Evolutionary conservation across 2,329 filamentous ascomycete genomes (phyloP), one percentile per base, ranked within the genome.

Genomic region (Basipetospora chlamydospora): DNA sequence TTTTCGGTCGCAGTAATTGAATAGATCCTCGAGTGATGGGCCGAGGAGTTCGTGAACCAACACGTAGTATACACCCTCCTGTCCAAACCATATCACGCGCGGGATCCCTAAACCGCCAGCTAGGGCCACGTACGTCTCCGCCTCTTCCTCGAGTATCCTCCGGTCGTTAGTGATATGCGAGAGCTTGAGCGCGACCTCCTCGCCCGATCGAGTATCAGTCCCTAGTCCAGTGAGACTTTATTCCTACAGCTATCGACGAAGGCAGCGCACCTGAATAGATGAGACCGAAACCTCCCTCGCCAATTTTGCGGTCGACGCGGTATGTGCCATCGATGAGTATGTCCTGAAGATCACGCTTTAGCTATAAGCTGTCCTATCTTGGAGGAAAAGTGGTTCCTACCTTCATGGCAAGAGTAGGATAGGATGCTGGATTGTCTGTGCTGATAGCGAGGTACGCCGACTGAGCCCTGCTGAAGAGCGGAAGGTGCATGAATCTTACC

Each of bases 1-100:
- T 3, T 21, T 12, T 6, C 37, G 30, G 31, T 30, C 35, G 39
- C 45, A 49, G 31, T 40, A 44, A 26, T 43, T 41, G 38, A 47
- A 80, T 16, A 82, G 63, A 50, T 80, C 77, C 57, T 81, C 75
- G 52, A 82, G 64, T 44, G 70, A 77, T 31, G 78, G 77, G 39
- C 78, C 77, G 40, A 53, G 46, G 29, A 49, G 37, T 12, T 51
- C 46, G 18, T 38, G 38, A 21, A 49, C 39, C 8, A 53, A 28
- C 20, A 39, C 46, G 26, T 45, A 33, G 39, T 46, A 49, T 8
- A 44, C 40, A 22, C 39, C 23, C 28, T 47, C 42, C 1, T 26
- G 35, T 8, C 47, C 48, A 35, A 37, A 43, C 41, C 46, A 47
- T 15, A 32, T 40, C 17, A 50, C 37, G 28, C 28, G 34, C 2